Evolutionary conservation across 331 rosid genomes (phyloP).

Genomic region (Erythrophleum ivorense): DNA sequence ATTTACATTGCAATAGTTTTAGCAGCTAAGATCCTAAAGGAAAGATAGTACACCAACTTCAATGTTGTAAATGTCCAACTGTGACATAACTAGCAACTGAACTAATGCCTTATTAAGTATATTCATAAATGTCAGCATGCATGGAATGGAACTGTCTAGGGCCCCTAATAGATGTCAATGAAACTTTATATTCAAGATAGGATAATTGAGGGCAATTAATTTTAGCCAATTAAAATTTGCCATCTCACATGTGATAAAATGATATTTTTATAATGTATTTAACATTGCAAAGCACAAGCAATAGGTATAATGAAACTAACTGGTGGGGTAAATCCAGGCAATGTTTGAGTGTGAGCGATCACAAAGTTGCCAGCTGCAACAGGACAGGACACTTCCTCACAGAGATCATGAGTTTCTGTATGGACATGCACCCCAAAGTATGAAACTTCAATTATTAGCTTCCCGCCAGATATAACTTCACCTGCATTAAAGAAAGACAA

Average conservation of each 20-base stretch:
- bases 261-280: constrained; percentile 12
- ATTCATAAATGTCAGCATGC: constrained; percentile 9
- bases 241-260: background rate
- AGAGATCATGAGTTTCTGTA: constrained; percentile 62
- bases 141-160: background rate
- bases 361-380: constrained; percentile 60
- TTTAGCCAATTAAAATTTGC: background rate
- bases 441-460: constrained; percentile 69
- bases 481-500: constrained; percentile 51
- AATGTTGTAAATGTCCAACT: background rate
- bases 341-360: constrained; percentile 71
- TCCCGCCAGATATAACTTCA: constrained; percentile 61
- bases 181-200: constrained; percentile 3
- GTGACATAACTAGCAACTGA: background rate
- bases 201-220: background rate
- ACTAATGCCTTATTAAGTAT: constrained; percentile 3
- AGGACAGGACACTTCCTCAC: constrained; percentile 66
- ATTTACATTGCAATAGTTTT: background rate
- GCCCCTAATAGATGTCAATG: background rate
- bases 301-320: constrained; percentile 58
- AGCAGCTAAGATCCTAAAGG: background rate
- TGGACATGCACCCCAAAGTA: constrained; percentile 69
- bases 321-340: constrained; percentile 79
- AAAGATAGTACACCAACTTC: background rate
- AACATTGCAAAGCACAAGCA: constrained; percentile 18